Conservation (phyloP, 2,329 filamentous ascomycete species). For the Beauveria brongniartii region DNA sequence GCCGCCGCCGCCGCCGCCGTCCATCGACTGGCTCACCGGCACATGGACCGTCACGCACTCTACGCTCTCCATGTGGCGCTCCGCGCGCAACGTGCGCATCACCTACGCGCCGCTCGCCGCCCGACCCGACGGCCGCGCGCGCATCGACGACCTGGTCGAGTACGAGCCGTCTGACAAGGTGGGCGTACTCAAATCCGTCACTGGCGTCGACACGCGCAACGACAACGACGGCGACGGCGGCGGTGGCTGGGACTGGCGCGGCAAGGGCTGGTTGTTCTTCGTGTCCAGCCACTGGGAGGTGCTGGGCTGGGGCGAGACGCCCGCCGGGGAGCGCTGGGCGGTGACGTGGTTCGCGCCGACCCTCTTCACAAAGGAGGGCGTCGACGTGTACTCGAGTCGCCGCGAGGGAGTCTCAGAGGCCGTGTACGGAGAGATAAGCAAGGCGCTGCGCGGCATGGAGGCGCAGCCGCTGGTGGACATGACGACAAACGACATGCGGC, state of each 20-base stretch:
- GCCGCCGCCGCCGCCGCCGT: neutral
- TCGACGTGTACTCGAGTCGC: conserved; percentile 68
- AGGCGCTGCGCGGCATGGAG: conserved; percentile 36
- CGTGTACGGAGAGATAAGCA: conserved; percentile 48
- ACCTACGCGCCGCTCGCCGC: conserved; percentile 54
- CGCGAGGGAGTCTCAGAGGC: conserved; percentile 50
- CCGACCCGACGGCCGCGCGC: conserved; percentile 29
- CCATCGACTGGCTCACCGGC: conserved; percentile 51
- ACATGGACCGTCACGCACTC: conserved; percentile 71
- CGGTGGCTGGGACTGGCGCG: conserved; percentile 62
- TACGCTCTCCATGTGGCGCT: conserved; percentile 72
- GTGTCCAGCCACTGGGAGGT: conserved; percentile 75
- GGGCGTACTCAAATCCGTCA: conserved; percentile 49
- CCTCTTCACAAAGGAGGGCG: conserved; percentile 71
- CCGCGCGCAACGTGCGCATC: conserved; percentile 71
- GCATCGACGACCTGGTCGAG: conserved; percentile 64
- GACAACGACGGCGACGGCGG: conserved; percentile 26
- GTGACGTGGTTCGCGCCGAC: conserved; percentile 83
- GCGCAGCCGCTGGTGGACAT: conserved; percentile 47
- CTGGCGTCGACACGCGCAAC: conserved; percentile 51
- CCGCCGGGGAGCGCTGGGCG: conserved; percentile 53
- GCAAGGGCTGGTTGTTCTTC: conserved; percentile 65
- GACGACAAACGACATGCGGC: conserved; percentile 39
- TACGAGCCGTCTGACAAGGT: conserved; percentile 50
- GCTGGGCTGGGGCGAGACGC: conserved; percentile 60